phyloP scores from a whole-genome alignment of 352 stramenopile species.

The Phytophthora syringae region DNA sequence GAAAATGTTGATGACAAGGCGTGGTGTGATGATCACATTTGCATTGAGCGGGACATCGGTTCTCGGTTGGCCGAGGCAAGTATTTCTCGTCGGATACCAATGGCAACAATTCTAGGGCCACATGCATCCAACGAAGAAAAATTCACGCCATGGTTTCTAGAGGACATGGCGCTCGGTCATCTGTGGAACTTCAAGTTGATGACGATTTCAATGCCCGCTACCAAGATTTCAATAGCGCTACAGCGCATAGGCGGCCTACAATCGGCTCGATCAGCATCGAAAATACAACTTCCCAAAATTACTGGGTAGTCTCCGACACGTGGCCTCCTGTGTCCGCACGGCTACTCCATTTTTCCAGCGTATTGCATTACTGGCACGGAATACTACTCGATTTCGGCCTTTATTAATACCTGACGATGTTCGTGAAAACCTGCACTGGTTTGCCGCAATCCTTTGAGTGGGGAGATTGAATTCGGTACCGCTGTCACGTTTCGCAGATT shows the following conservation, averaged over 20 bases:
- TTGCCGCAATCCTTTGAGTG: no score
- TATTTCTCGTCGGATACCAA: not conserved
- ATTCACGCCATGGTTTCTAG: not conserved
- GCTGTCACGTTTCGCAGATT: no score
- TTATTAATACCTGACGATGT: not conserved
- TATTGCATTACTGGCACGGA: not conserved
- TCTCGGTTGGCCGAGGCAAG: constrained; percentile 10
- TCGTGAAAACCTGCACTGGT: no score
- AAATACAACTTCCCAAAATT: not conserved
- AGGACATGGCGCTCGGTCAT: not conserved
- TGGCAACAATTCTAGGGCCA: constrained; percentile 8
- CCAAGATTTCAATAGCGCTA: not conserved
- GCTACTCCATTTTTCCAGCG: not conserved
- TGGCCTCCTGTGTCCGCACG: not conserved
- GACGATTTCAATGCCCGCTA: not conserved
- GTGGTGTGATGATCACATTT: constrained; percentile 29
- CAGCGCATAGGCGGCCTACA: not conserved
- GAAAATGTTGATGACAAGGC: constrained; percentile 5
- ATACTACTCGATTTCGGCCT: not conserved
- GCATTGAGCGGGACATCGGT: constrained; percentile 10
- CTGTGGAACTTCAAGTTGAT: not conserved
- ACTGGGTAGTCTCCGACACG: not conserved
- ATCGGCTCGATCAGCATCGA: not conserved
- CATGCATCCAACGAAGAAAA: constrained; percentile 7
- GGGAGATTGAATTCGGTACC: no score